A percentile compares a stretch with the other conserved stretches of the same genome.
phyloP scores from a whole-genome alignment of 257 asterid species.

The Solanum arcanum region DNA sequence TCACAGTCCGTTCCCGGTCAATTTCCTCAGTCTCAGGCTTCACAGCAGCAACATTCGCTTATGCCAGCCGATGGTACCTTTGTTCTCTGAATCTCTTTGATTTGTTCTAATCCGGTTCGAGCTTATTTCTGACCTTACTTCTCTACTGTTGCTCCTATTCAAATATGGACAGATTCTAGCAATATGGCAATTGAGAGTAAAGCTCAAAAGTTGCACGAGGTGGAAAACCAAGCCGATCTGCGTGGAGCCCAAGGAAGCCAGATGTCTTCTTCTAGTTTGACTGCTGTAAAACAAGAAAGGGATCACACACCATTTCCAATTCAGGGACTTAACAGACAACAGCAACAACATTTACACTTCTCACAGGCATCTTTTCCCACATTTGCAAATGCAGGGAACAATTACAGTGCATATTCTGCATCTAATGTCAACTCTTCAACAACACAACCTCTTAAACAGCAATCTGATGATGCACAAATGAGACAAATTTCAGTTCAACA shows the following conservation, averaged over 20 bases:
- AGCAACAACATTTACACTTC: slow-evolving; percentile 46
- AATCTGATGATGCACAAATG: slow-evolving; percentile 51
- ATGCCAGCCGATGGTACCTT: slow-evolving; percentile 36
- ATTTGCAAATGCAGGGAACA: slow-evolving; percentile 41
- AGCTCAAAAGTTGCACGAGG: slow-evolving; percentile 32
- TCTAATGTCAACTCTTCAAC: slow-evolving; percentile 27
- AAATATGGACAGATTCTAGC: slow-evolving; percentile 29
- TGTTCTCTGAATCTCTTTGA: slow-evolving; percentile 5
- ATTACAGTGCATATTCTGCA: slow-evolving; percentile 47
- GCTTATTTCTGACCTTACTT: slow-evolving; percentile 13
- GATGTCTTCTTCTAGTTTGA: slow-evolving; percentile 27
- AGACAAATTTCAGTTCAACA: slow-evolving; percentile 57
- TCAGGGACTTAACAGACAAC: slow-evolving; percentile 68
- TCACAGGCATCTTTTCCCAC: slow-evolving; percentile 48
- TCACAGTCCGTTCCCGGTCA: slow-evolving; percentile 34
- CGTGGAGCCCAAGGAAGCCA: slow-evolving; percentile 41
- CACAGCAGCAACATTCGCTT: slow-evolving; percentile 39
- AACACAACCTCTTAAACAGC: slow-evolving; percentile 43
- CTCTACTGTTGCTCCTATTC: slow-evolving; percentile 10
- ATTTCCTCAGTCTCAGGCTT: slow-evolving; percentile 42
- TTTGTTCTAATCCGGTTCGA: background rate
- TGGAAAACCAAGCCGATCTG: slow-evolving; percentile 43
- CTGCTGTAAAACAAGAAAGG: slow-evolving; percentile 49
- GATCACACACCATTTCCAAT: slow-evolving; percentile 46
- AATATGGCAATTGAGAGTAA: slow-evolving; percentile 28